phyloP scores from a whole-genome alignment of 176 grass and related monocot species.

The Carex parvula region DNA sequence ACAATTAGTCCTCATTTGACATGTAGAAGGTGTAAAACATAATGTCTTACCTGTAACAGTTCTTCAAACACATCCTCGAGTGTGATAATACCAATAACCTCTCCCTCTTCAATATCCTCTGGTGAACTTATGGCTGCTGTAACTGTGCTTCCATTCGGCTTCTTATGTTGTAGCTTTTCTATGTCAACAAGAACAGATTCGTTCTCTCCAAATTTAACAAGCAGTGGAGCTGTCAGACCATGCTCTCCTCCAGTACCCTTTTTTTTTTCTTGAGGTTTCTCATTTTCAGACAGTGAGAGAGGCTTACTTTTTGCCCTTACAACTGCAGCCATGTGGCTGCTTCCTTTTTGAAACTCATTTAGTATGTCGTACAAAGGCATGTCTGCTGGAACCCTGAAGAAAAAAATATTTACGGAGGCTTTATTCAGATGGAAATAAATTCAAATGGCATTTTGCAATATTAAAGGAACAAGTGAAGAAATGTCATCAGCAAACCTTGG shows the following conservation, averaged over 20 bases:
- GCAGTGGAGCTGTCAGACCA: slow-evolving; percentile 48
- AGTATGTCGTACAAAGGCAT: slow-evolving; percentile 99
- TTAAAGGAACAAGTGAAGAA: slow-evolving; percentile 19
- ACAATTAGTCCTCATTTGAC: not conserved
- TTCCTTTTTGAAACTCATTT: slow-evolving; percentile 99
- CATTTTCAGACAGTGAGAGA: slow-evolving; percentile 33
- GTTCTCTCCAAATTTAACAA: slow-evolving; percentile 61
- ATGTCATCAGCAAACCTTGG: slow-evolving; percentile 52
- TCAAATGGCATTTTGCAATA: not conserved
- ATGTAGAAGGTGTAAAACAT: not conserved
- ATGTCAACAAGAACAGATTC: slow-evolving; percentile 69
- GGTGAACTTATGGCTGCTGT: slow-evolving; percentile 40
- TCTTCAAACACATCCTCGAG: slow-evolving; percentile 99
- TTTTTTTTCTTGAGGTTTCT: slow-evolving; percentile 36
- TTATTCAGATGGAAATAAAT: not conserved
- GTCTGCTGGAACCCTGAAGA: slow-evolving; percentile 83
- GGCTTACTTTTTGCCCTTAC: slow-evolving; percentile 71
- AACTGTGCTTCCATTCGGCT: slow-evolving; percentile 52
- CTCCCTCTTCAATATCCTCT: slow-evolving; percentile 95
- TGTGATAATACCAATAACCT: slow-evolving; percentile 99
- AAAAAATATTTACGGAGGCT: slow-evolving; percentile 17
- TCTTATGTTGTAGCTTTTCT: slow-evolving; percentile 46
- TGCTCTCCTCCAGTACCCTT: slow-evolving; percentile 23
- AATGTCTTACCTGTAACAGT: slow-evolving; percentile 73
- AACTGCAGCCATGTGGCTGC: slow-evolving; percentile 99